Evolutionary conservation across 257 asterid genomes (phyloP).

Genomic region (Voacanga thouarsii): DNA sequence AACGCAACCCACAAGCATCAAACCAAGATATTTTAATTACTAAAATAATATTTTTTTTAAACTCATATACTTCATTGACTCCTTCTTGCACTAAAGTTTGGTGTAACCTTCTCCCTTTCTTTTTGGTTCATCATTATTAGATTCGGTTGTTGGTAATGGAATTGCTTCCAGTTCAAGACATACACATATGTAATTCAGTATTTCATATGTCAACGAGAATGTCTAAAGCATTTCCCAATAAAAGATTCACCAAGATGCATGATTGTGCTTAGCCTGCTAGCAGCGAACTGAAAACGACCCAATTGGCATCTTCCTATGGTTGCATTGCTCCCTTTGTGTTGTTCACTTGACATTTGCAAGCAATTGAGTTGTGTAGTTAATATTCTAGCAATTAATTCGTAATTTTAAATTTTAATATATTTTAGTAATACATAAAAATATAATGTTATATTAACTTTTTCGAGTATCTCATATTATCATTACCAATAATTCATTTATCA

Average conservation of each 20-base stretch:
- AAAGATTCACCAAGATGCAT: not conserved
- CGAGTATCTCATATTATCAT: no score
- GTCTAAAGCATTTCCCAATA: not conserved
- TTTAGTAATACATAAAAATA: no score
- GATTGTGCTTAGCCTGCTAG: not conserved
- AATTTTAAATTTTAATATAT: no score
- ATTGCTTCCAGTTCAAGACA: not conserved
- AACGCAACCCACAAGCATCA: no score
- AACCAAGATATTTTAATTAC: no score
- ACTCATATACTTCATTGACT: no score
- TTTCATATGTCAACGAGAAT: not conserved
- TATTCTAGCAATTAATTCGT: not conserved
- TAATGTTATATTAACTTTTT: no score
- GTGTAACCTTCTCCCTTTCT: not conserved
- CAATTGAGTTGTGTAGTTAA: no score
- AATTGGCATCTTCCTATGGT: not conserved
- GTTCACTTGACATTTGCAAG: not conserved
- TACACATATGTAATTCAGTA: not conserved
- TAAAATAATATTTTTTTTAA: no score
- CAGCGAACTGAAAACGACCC: not conserved
- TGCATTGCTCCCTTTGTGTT: not conserved
- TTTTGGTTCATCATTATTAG: not conserved
- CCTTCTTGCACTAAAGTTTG: rapidly evolving
- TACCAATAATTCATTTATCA: not conserved
- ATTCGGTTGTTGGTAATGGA: not conserved